These are phyloP conservation scores for Chenopodium formosanum DNA, from an alignment of 148 eudicot genomes.

Conservation along the genomic window DNA sequence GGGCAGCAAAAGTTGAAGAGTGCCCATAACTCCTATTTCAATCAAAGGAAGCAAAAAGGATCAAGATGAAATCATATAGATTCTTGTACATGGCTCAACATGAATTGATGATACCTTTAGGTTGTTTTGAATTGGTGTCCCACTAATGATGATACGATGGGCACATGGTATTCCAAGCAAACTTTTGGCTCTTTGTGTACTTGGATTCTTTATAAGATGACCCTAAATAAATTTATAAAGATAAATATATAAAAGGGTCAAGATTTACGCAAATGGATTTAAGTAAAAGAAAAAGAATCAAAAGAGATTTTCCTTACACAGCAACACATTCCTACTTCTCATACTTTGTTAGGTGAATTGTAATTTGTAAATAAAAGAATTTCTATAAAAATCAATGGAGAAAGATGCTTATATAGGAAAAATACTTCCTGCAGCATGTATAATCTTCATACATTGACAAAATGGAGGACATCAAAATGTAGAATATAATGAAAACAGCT, in stretches of 20 bases:
- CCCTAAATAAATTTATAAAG: conserved; percentile 43
- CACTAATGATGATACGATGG: conserved; percentile 90
- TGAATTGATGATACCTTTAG: conserved; percentile 55
- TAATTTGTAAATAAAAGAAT: background rate
- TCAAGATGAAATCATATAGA: background rate
- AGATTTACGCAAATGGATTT: background rate
- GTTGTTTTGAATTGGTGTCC: conserved; percentile 95
- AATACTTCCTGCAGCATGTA: background rate
- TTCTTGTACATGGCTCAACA: background rate
- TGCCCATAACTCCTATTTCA: conserved; percentile 87
- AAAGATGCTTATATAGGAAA: background rate
- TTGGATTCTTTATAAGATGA: conserved; percentile 94
- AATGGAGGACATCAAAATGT: background rate
- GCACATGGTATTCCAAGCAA: conserved; percentile 85
- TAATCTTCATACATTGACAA: background rate
- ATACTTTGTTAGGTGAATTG: background rate
- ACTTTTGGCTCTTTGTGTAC: conserved; percentile 96
- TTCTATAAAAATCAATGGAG: background rate
- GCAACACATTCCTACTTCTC: background rate
- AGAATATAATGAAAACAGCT: background rate
- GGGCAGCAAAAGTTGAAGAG: conserved; percentile 92
- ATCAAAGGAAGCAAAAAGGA: conserved; percentile 9
- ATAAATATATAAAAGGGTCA: background rate
- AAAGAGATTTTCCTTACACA: background rate
- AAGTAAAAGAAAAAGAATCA: background rate